Conservation (phyloP, 345 rosid species). For the Orychophragmus violaceus region DNA sequence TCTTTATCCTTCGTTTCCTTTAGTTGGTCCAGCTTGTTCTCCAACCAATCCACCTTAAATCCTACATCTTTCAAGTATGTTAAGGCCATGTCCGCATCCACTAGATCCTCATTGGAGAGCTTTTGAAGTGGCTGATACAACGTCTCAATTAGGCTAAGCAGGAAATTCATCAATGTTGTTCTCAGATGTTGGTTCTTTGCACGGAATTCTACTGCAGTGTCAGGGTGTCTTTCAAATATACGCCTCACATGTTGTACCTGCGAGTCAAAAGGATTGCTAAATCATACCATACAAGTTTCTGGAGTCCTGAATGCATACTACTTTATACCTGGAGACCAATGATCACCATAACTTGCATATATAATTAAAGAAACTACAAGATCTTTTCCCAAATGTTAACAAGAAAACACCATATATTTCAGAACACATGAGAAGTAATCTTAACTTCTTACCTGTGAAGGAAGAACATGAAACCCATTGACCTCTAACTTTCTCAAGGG, state of each 20-base stretch:
- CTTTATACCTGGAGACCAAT: not conserved
- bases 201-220: not conserved
- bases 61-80: not conserved
- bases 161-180: not conserved
- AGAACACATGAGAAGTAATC: not conserved
- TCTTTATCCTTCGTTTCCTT: constrained; percentile 5
- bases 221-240: constrained; percentile 12
- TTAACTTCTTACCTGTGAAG: not conserved
- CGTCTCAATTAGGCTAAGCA: not conserved
- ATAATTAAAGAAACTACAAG: too few species aligned
- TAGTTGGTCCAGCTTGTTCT: not conserved
- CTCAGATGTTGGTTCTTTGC: constrained; percentile 4
- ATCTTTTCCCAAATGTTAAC: too few species aligned
- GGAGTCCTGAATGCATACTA: too few species aligned
- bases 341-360: too few species aligned
- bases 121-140: not conserved
- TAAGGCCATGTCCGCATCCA: not conserved
- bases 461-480: not conserved
- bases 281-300: too few species aligned
- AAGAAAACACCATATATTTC: not conserved
- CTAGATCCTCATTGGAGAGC: not conserved
- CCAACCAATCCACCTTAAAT: constrained; percentile 15
- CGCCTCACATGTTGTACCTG: not conserved
- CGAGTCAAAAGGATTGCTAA: too few species aligned
- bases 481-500: not conserved